These are phyloP conservation scores for Juncus inflexus DNA, from an alignment of 176 grass and related monocot species.

Conservation along the genomic window DNA sequence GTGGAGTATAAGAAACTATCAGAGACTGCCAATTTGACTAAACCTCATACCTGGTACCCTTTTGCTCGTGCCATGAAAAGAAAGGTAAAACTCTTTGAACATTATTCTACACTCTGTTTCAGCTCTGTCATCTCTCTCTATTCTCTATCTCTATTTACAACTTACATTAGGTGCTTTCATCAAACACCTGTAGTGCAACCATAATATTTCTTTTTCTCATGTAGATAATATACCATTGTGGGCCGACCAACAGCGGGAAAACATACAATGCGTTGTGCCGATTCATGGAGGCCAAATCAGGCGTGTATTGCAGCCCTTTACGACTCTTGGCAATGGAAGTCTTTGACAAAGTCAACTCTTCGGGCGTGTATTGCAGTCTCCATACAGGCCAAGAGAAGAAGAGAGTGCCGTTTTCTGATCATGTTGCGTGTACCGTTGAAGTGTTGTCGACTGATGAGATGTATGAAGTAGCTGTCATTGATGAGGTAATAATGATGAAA, in stretches of 20 bases:
- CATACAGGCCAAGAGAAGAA: slow-evolving; percentile 90
- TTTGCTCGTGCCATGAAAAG: slow-evolving; percentile 84
- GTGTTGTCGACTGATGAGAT: slow-evolving; percentile 72
- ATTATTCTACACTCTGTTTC: too few species aligned
- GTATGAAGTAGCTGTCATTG: slow-evolving; percentile 83
- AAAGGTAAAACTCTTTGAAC: background rate
- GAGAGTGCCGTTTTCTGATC: slow-evolving; percentile 73
- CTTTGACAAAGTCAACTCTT: slow-evolving; percentile 76
- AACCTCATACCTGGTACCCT: slow-evolving; percentile 83
- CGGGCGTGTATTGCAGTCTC: slow-evolving; percentile 83
- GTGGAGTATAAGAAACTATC: slow-evolving; percentile 39
- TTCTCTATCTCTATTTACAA: too few species aligned
- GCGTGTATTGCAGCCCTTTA: slow-evolving; percentile 89
- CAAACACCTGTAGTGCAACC: too few species aligned
- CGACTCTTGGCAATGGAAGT: slow-evolving; percentile 97
- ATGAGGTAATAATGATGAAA: slow-evolving; percentile 35
- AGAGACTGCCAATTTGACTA: slow-evolving; percentile 70
- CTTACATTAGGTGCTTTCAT: too few species aligned
- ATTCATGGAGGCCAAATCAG: slow-evolving; percentile 53
- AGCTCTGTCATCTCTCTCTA: too few species aligned
- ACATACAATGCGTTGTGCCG: slow-evolving; percentile 83
- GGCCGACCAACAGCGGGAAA: slow-evolving; percentile 95
- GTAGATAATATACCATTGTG: slow-evolving; percentile 77
- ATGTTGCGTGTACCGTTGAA: slow-evolving; percentile 73
- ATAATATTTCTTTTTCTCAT: slow-evolving; percentile 24